Conservation (phyloP, 2,329 filamentous ascomycete genomes). For the Verticillium isaacii region DNA sequence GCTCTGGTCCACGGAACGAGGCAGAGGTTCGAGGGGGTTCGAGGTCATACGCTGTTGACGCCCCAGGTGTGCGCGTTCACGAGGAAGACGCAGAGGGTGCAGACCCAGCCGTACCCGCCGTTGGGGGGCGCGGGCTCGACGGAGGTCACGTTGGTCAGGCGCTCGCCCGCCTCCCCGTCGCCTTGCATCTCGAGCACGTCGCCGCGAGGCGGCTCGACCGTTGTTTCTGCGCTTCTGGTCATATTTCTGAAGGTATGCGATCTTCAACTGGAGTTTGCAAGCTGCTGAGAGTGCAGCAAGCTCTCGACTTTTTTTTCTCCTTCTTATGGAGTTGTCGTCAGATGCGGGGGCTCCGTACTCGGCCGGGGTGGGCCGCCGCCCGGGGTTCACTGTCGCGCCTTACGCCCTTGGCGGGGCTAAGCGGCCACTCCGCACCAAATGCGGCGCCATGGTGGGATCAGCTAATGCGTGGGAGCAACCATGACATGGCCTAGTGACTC, state of each 20-base stretch:
- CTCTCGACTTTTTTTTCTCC: neutral
- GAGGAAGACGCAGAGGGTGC: conserved; percentile 27
- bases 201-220: neutral
- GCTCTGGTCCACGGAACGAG: neutral
- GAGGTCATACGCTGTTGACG: conserved; percentile 25
- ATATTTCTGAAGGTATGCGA: neutral
- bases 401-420: too few species aligned
- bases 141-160: neutral
- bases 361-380: neutral
- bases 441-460: too few species aligned
- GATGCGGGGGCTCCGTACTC: neutral
- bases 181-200: neutral
- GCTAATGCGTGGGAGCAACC: too few species aligned
- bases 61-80: conserved; percentile 35
- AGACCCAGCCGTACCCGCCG: conserved; percentile 53
- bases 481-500: too few species aligned
- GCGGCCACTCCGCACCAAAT: too few species aligned
- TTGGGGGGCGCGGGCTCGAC: conserved; percentile 37
- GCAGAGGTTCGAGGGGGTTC: neutral
- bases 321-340: neutral
- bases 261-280: neutral
- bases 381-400: too few species aligned
- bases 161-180: neutral
- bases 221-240: neutral
- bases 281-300: neutral